These are phyloP conservation scores for Coccomyxa sp. DNA, from an alignment of 139 green algal species.

Conservation along the genomic window DNA sequence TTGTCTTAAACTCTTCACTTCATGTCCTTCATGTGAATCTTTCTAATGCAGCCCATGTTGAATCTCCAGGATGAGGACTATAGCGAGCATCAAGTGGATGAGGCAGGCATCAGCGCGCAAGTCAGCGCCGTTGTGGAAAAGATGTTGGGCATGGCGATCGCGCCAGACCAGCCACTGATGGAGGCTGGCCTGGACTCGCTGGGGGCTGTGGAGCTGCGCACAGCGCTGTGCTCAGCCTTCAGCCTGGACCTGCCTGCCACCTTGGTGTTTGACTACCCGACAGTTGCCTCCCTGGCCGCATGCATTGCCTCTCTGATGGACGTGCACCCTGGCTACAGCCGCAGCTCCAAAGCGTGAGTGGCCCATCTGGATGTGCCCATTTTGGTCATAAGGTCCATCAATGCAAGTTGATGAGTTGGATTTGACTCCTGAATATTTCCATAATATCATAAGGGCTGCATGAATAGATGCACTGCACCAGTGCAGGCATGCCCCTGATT, in stretches of 20 bases:
- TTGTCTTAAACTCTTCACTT: too few relatives aligned
- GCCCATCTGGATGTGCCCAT: not conserved
- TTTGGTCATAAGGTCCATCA: too few relatives aligned
- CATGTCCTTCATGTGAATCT: too few relatives aligned
- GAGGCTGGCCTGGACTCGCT: conserved; percentile 62
- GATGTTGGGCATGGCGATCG: conserved; percentile 16
- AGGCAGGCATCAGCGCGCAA: too few relatives aligned
- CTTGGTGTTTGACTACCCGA: conserved; percentile 66
- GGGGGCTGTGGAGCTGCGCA: conserved; percentile 62
- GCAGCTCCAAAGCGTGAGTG: not conserved
- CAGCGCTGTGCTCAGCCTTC: conserved; percentile 29
- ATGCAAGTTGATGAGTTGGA: too few relatives aligned
- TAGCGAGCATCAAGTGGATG: too few relatives aligned
- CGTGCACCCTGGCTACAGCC: not conserved
- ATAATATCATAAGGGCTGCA: too few relatives aligned
- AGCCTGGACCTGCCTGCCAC: conserved; percentile 51
- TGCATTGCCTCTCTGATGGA: conserved; percentile 12
- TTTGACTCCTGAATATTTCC: too few relatives aligned
- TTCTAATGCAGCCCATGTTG: too few relatives aligned
- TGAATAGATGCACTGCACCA: too few relatives aligned
- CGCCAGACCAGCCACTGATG: conserved; percentile 27
- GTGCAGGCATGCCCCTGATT: too few relatives aligned
- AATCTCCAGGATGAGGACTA: too few relatives aligned
- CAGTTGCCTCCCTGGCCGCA: conserved; percentile 17
- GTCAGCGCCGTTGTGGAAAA: conserved; percentile 18